Evolutionary conservation across 768 basidiomycete species (phyloP).

Genomic region (Butyriboletus loyo): DNA sequence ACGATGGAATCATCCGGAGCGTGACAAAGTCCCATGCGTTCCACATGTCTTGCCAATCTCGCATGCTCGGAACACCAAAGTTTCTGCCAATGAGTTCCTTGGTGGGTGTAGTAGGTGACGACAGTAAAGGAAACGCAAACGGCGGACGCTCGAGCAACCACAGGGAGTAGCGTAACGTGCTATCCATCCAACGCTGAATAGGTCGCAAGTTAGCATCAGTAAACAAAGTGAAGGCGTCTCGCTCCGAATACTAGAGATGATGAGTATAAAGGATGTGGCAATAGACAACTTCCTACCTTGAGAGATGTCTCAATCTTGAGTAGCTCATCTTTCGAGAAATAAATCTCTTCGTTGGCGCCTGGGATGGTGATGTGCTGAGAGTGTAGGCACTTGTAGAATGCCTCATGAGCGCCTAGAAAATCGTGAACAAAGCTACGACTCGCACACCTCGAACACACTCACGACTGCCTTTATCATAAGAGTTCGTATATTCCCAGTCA

Average conservation of each 20-base stretch:
- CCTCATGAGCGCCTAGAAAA: constrained; percentile 73
- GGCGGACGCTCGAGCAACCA: constrained; percentile 90
- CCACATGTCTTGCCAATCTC: constrained; percentile 87
- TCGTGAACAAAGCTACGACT: neutral
- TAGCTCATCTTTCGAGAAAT: constrained; percentile 68
- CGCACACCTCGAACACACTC: constrained; percentile 18
- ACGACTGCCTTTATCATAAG: constrained; percentile 56
- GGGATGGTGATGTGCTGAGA: constrained; percentile 58
- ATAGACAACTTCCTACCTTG: constrained; percentile 57
- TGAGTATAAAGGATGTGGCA: neutral
- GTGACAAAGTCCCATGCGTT: constrained; percentile 85
- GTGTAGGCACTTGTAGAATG: constrained; percentile 69
- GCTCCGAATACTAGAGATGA: constrained; percentile 66
- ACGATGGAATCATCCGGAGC: constrained; percentile 77
- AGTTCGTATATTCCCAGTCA: constrained; percentile 73
- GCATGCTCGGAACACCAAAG: constrained; percentile 67
- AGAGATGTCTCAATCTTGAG: constrained; percentile 84
- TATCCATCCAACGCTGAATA: constrained; percentile 83
- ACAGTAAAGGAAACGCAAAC: constrained; percentile 69
- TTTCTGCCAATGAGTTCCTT: constrained; percentile 22
- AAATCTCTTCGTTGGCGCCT: constrained; percentile 38
- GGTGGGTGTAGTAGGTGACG: constrained; percentile 32
- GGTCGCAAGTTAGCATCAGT: constrained; percentile 73
- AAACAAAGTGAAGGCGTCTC: constrained; percentile 70
- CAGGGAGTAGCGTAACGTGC: constrained; percentile 66